Evolutionary conservation across 768 basidiomycete genomes (phyloP), one percentile per base, ranked within the genome.

Genomic region (Hygrophorus russula): DNA sequence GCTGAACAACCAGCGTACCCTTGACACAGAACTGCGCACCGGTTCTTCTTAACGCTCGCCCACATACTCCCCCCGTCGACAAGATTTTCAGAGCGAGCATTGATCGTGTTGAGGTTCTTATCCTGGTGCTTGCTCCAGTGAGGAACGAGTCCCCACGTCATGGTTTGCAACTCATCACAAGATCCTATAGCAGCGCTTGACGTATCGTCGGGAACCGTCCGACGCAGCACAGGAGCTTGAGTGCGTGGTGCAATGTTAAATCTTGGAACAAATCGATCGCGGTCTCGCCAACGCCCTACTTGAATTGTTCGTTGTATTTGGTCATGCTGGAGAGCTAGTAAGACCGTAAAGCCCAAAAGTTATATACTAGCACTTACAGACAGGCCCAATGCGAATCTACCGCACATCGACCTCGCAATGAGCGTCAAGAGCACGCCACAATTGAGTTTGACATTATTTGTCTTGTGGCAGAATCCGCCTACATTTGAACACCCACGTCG

Each of bases 101-200:
- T 98, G 47, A 87, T 94, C 0, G 93, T 96, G 52, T 75, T 87
- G 33, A 91, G 62, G 0, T 68, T 66, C 39, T 73, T 74, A 48
- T 82, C 76, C 49, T 92, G 86, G 31, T 65, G 60, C 56, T 87
- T 88, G 55, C 69, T 76, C 81, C 82, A 92, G 56, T 85, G 79
- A 0, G 87, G 89, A 2, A 91, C 76, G 1, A 93, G 67, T 5
- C 93, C 92, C 92, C 92, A 97, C 46, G 72, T 80, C 88, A 89
- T 90, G 0, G 83, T 82, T 29, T 88, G 84, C 49, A 93, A 57
- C 24, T 24, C 24, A 24, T 24, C 24, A 24, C 24, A 7, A 24
- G 7, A 24, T 24, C 24, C 24, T 24, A 3, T 20, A 32, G 41
- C 12, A 30, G 38, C 30, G 13, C 44, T 45, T 4, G 45, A 43